Conservation (phyloP, 2,329 filamentous ascomycete genomes). For the Botrytis elliptica region DNA sequence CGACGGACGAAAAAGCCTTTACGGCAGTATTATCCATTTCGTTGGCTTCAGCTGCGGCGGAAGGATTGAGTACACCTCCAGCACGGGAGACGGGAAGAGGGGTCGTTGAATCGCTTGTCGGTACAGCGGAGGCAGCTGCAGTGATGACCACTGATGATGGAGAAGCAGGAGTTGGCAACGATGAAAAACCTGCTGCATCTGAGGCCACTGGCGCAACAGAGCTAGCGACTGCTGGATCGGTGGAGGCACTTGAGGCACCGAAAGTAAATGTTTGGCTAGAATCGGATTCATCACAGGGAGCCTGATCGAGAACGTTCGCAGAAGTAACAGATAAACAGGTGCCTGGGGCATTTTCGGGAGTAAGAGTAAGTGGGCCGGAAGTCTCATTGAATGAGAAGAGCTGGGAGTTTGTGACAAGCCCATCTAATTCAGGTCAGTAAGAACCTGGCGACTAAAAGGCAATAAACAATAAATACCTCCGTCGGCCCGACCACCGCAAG, state of each 20-base stretch:
- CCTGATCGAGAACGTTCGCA: constrained; percentile 43
- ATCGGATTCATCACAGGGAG: constrained; percentile 43
- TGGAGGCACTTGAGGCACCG: constrained; percentile 17
- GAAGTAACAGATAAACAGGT: constrained; percentile 46
- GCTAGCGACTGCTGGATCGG: background rate
- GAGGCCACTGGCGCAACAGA: background rate
- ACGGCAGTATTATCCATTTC: constrained; percentile 45
- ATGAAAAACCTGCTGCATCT: background rate
- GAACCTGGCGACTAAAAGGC: background rate
- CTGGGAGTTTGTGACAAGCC: constrained; percentile 19
- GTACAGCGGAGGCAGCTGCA: background rate
- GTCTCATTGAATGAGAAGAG: constrained; percentile 21
- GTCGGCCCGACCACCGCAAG: constrained; percentile 22
- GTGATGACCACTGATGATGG: background rate
- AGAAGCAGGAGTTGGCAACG: background rate
- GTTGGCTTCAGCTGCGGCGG: constrained; percentile 43
- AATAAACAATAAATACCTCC: constrained; percentile 10
- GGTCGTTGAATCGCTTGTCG: constrained; percentile 5
- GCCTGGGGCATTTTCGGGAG: constrained; percentile 45
- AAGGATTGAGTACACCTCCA: constrained; percentile 17
- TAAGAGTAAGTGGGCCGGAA: constrained; percentile 43
- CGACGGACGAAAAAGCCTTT: constrained; percentile 42
- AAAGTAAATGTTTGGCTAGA: constrained; percentile 45
- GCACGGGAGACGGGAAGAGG: constrained; percentile 11
- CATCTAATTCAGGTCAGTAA: constrained; percentile 2